These are phyloP conservation scores for Sugiyamaella novakii DNA, from an alignment of 1,139 yeast genomes.

Conservation along the genomic window DNA sequence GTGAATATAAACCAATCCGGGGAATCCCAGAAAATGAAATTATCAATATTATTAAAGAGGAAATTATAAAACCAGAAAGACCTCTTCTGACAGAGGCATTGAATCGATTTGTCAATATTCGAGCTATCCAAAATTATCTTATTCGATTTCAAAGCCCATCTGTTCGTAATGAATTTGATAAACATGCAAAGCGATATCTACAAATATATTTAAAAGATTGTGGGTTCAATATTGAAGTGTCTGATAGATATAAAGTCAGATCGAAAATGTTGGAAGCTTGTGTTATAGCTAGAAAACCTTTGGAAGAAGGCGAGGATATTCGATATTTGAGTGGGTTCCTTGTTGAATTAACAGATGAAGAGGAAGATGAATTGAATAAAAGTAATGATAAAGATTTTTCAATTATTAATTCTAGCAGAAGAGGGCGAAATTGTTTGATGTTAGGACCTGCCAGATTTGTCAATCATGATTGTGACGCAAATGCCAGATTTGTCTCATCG, in stretches of 20 bases:
- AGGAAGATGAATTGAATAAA: conserved; percentile 38
- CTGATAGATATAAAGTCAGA: conserved; percentile 45
- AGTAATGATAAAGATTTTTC: conserved; percentile 45
- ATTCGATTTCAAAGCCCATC: conserved; percentile 34
- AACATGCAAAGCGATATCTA: conserved; percentile 45
- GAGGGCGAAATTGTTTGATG: conserved; percentile 46
- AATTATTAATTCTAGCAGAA: conserved; percentile 45
- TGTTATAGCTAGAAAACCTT: conserved; percentile 43
- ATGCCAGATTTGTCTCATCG: conserved; percentile 44
- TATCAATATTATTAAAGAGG: conserved; percentile 29
- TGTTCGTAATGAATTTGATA: conserved; percentile 42
- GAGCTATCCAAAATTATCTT: conserved; percentile 39
- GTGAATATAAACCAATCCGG: conserved; percentile 36
- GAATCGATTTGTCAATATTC: conserved; percentile 37
- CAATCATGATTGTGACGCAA: conserved; percentile 51
- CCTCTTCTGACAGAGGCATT: conserved; percentile 33
- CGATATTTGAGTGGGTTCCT: conserved; percentile 46
- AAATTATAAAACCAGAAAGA: conserved; percentile 29
- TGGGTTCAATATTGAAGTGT: conserved; percentile 48
- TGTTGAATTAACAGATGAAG: conserved; percentile 43
- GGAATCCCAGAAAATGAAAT: conserved; percentile 32
- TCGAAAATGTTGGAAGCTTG: conserved; percentile 45
- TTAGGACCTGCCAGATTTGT: conserved; percentile 53
- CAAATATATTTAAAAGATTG: conserved; percentile 44
- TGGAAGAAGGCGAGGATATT: conserved; percentile 43